Evolutionary conservation across 2,329 filamentous ascomycete species (phyloP), one percentile per base, ranked within the genome.

Genomic region (Phyllosticta ampelicida): DNA sequence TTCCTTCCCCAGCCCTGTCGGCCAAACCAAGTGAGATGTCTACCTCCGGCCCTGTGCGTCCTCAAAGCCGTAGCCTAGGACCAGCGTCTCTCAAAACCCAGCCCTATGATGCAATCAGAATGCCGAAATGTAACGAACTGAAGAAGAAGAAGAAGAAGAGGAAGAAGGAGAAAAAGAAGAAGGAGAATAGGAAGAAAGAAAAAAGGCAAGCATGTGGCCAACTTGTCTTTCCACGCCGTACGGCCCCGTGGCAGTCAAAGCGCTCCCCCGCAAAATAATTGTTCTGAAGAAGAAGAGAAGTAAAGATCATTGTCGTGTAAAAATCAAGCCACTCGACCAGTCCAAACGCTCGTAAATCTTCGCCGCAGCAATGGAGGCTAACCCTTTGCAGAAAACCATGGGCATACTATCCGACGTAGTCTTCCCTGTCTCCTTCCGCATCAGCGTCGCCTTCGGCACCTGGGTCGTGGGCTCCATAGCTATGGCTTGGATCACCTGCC

Each of bases 391-490:
- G 36, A n/a, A 44, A 44, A 5, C 36, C 3, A 26, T 26, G 23
- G 23, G 8, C n/a, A 51, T 19, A 19, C 56, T 59, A 59, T 48
- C 53, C 53, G n/a, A 60, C 70, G 63, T 70, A 71, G 56, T 73
- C 71, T 61, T 72, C 71, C 53, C 71, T 63, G 62, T 73, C 71
- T 50, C 71, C 71, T 62, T 72, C 69, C 29, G 71, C 71, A 64
- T 73, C 71, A 29, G 69, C 68, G 58, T 73, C 71, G 20, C 65
- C 66, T 56, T 72, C 71, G 2, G 48, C 30, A 49, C 55, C 55
- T 9, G 64, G 59, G 54, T 71, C 69, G 59, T 71, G 70, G 6
- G 64, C 62, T 13, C 71, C 68, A 57, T 71, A 73, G 51, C 63
- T 66, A 60, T 73, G 71, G 21, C 67, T 69, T 18, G 66, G 65